Conservation (phyloP, 768 basidiomycete species). For the Hemileccinum rubropunctum region DNA sequence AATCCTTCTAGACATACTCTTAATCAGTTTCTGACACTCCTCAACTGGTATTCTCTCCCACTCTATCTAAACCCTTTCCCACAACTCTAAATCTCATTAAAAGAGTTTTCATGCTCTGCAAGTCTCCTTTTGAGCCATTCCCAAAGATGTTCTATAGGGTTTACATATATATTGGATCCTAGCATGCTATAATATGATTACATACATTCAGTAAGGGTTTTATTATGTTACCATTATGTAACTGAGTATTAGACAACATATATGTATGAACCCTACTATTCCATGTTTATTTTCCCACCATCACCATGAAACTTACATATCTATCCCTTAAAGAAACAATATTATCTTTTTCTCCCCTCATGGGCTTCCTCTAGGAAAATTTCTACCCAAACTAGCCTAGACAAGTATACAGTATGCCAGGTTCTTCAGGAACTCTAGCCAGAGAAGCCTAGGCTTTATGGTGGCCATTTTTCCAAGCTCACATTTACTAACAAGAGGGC, state of each 20-base stretch:
- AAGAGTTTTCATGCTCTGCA: too few relatives aligned
- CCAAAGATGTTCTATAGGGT: too few relatives aligned
- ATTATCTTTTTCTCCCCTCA: neutral
- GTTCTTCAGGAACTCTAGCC: neutral
- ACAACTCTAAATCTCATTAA: too few relatives aligned
- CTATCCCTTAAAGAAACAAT: neutral
- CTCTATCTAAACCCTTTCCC: too few relatives aligned
- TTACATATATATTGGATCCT: constrained; percentile 2
- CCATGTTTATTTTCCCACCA: neutral
- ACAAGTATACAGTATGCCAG: neutral
- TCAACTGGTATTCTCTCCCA: too few relatives aligned
- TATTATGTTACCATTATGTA: constrained; percentile 2
- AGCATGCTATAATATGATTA: constrained; percentile 1
- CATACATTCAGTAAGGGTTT: neutral
- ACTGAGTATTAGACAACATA: neutral
- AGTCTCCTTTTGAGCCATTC: too few relatives aligned
- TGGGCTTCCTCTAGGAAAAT: neutral
- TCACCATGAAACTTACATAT: neutral
- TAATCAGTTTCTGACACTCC: too few relatives aligned
- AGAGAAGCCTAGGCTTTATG: neutral
- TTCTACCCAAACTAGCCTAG: constrained; percentile 2
- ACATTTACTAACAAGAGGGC: constrained; percentile 10
- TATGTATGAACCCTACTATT: neutral
- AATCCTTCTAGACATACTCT: too few relatives aligned
- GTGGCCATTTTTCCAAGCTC: neutral